phyloP scores from a whole-genome alignment of 768 basidiomycete genomes.

The Gloeostereum incarnatum region DNA sequence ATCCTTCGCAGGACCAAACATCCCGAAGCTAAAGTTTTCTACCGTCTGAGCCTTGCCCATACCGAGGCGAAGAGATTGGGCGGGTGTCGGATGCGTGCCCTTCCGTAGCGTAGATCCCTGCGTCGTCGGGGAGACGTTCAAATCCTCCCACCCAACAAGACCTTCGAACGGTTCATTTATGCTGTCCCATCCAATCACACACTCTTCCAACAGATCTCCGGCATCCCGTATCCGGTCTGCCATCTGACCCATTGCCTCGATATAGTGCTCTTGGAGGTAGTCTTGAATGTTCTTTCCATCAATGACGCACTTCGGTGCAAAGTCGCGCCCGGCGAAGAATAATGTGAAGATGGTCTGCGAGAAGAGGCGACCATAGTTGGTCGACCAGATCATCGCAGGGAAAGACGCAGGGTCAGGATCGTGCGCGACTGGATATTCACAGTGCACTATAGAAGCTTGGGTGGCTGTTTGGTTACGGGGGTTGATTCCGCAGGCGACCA shows the following conservation, averaged over 20 bases:
- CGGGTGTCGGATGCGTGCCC: constrained; percentile 79
- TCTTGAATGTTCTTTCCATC: constrained; percentile 92
- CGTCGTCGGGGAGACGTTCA: constrained; percentile 50
- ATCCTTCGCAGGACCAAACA: constrained; percentile 64
- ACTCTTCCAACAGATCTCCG: constrained; percentile 71
- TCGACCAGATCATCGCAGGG: constrained; percentile 96
- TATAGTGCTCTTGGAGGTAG: constrained; percentile 71
- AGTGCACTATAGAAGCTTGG: constrained; percentile 78
- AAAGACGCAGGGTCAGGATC: constrained; percentile 60
- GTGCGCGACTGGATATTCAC: constrained; percentile 68
- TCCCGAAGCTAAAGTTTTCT: constrained; percentile 74
- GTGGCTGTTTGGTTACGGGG: constrained; percentile 81
- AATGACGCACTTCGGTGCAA: constrained; percentile 85
- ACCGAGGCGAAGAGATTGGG: constrained; percentile 76
- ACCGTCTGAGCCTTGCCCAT: constrained; percentile 82
- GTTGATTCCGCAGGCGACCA: constrained; percentile 84
- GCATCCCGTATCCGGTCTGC: constrained; percentile 71
- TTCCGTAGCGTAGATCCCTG: constrained; percentile 76
- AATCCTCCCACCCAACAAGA: constrained; percentile 54
- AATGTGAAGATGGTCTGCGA: constrained; percentile 89
- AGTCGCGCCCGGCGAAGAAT: constrained; percentile 86
- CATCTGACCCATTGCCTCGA: constrained; percentile 64
- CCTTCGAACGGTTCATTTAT: constrained; percentile 95
- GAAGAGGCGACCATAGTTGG: constrained; percentile 86
- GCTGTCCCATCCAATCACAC: constrained; percentile 94